Percentiles rank a stretch among this genome's conserved stretches.
These are phyloP conservation scores for Aspergillus novoparasiticus DNA, from an alignment of 2,329 filamentous ascomycete genomes.

Conservation along the genomic window DNA sequence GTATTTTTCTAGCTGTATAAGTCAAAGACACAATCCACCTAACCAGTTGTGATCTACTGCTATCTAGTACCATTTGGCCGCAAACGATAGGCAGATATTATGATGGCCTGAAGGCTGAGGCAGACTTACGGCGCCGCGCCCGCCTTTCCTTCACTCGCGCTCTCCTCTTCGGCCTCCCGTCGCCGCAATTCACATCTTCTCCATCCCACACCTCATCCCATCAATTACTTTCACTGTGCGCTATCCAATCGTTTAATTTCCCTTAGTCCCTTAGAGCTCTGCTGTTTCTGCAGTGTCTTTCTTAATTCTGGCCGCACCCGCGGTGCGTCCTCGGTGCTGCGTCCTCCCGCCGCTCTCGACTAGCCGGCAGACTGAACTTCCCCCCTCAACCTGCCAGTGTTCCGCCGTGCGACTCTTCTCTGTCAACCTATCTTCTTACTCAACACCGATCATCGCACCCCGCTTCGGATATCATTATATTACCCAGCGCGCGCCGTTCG, in stretches of 20 bases:
- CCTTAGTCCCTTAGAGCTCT: background rate
- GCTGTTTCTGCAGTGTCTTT: background rate
- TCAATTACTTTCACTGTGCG: slow-evolving; percentile 7
- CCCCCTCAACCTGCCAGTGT: slow-evolving; percentile 25
- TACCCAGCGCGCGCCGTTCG: slow-evolving; percentile 27
- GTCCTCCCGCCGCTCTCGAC: slow-evolving; percentile 23
- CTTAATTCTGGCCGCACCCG: slow-evolving; percentile 16
- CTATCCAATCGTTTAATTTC: slow-evolving; percentile 13
- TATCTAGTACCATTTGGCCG: slow-evolving; percentile 10
- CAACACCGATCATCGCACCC: slow-evolving; percentile 22
- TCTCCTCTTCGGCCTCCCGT: slow-evolving; percentile 21
- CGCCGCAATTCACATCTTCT: slow-evolving; percentile 11
- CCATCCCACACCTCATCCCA: slow-evolving; percentile 6
- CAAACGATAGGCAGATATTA: slow-evolving; percentile 20
- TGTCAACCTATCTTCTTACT: slow-evolving; percentile 26
- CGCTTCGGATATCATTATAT: slow-evolving; percentile 23
- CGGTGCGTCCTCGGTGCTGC: slow-evolving; percentile 22
- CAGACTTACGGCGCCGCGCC: slow-evolving; percentile 6
- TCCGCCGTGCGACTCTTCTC: slow-evolving; percentile 27
- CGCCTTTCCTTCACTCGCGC: slow-evolving; percentile 11
- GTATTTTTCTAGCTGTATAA: background rate
- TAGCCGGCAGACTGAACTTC: slow-evolving; percentile 25
- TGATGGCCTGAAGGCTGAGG: slow-evolving; percentile 18
- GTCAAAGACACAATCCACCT: background rate
- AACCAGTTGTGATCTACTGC: background rate